phyloP scores from a whole-genome alignment of 2,329 filamentous ascomycete genomes.

The Aspergillus fijiensis region DNA sequence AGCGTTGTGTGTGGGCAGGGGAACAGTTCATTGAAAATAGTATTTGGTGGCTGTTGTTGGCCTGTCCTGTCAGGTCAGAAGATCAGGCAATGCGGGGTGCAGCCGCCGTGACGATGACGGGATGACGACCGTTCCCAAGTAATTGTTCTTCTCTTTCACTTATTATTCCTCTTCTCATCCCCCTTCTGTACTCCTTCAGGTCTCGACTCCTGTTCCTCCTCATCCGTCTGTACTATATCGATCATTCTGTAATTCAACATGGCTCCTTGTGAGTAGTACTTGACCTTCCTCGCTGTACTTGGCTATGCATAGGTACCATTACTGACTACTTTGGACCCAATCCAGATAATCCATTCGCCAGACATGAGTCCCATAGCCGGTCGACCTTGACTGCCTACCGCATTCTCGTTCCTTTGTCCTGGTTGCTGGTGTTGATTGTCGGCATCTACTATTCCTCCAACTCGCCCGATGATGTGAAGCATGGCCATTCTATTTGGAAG shows the following conservation, averaged over 20 bases:
- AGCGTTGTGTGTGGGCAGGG: no score
- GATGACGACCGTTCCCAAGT: not conserved
- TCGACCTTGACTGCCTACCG: constrained; percentile 70
- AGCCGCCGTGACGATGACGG: not conserved
- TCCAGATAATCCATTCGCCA: constrained; percentile 67
- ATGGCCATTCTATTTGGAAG: constrained; percentile 69
- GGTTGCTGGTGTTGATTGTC: constrained; percentile 69
- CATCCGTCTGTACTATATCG: not conserved
- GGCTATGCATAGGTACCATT: not conserved
- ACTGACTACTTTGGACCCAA: not conserved
- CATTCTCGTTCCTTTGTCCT: constrained; percentile 69
- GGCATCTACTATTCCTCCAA: constrained; percentile 73
- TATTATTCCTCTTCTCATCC: not conserved
- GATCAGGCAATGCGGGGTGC: constrained; percentile 19
- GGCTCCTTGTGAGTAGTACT: constrained; percentile 14
- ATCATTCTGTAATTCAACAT: not conserved
- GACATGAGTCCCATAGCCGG: constrained; percentile 64
- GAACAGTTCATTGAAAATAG: not conserved
- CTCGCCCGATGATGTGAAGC: constrained; percentile 61
- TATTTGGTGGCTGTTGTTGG: not conserved
- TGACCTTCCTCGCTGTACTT: no score
- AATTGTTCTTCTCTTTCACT: not conserved
- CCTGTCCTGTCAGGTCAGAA: constrained; percentile 19
- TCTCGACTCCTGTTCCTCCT: not conserved
- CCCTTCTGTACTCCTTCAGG: not conserved